A percentile compares a stretch with the other conserved stretches of the same genome.
phyloP scores from a whole-genome alignment of 257 asterid species.

The Plectranthus barbatus region DNA sequence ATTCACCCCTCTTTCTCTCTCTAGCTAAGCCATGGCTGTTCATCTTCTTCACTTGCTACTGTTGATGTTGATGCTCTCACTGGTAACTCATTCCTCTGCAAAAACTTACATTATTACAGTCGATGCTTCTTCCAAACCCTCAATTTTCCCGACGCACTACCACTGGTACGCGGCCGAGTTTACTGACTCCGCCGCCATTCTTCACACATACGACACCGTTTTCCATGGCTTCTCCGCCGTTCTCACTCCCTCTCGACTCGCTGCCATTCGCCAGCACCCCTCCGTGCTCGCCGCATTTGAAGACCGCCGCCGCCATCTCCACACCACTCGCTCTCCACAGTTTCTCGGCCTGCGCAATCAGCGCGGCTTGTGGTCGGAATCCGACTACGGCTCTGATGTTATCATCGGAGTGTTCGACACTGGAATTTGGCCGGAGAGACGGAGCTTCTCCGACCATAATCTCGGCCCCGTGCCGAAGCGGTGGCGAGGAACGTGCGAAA shows the following conservation, averaged over 20 bases:
- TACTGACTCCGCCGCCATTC: slow-evolving; percentile 43
- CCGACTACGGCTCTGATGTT: slow-evolving; percentile 80
- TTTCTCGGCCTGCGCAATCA: slow-evolving; percentile 68
- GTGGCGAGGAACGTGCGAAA: slow-evolving; percentile 63
- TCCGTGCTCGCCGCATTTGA: slow-evolving; percentile 61
- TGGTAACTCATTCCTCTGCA: slow-evolving; percentile 8
- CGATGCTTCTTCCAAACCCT: slow-evolving; percentile 54
- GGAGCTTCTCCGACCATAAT: slow-evolving; percentile 70
- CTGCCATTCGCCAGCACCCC: slow-evolving; percentile 47
- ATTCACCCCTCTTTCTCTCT: slow-evolving; percentile 2
- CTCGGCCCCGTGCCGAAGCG: slow-evolving; percentile 64
- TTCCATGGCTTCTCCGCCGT: slow-evolving; percentile 82
- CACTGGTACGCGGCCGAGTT: slow-evolving; percentile 76
- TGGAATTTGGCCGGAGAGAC: slow-evolving; percentile 81
- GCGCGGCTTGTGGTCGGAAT: slow-evolving; percentile 81
- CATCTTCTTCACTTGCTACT: slow-evolving; percentile 16
- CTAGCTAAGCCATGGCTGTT: slow-evolving; percentile 17
- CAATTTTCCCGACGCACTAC: slow-evolving; percentile 58
- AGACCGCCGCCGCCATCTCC: slow-evolving; percentile 61
- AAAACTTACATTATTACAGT: slow-evolving; percentile 64
- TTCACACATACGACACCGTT: slow-evolving; percentile 61
- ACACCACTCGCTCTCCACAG: slow-evolving; percentile 81
- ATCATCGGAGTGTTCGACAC: slow-evolving; percentile 74
- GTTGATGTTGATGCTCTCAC: not conserved
- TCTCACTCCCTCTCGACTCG: slow-evolving; percentile 48